Base-by-base conservation (phyloP, 2,329 filamentous ascomycete species). In the Colletotrichum sojae region DNA sequence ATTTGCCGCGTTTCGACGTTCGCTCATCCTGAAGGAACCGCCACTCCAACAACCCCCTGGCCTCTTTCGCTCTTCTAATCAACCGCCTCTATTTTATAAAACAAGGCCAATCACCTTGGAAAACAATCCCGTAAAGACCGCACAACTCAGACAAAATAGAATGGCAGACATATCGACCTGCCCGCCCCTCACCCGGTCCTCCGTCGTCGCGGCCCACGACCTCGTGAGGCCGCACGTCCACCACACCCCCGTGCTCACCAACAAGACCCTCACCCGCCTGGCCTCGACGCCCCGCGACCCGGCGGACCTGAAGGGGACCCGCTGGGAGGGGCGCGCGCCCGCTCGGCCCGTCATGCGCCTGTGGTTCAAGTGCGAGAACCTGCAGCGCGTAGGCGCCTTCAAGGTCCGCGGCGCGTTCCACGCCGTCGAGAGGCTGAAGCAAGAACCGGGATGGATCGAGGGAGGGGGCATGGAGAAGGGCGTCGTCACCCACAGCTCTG, bases 291-390 rank as follows among this genome's bases (percentile, higher is more conserved):
- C 92, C 8, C 90, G 92, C 72, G 79, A 85, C 0, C 62, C 81
- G 2, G 82, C 84, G 4, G 84, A 86, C 5, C 83, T 92, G 0
- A 75, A 79, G 52, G 87, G 84, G 15, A 91, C 90, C 4, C 80
- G 83, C 72, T 90, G 86, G 83, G 78, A 87, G 73, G 87, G 86
- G 6, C 82, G 85, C 46, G 76, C 77, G n/a, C 86, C 90, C 0
- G 89, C 92, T 1, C 82, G 78, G 4, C 94, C 94, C 0, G 88
- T 82, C 57, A 83, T 97, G 46, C 85, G 89, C 13, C 85, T 98
- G 60, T 96, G 93, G 84, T 97, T 98, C 88, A 98, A 98, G 83
- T 97, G 94, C 80, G 95, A 98, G 84, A 98, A 98, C 80, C 84
- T 94, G 67, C 96, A 98, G 83, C 90, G 90, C 63, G 90, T 97